Evolutionary conservation across 306 rosid genomes (phyloP).

Genomic region (Cucumis cinereus): DNA sequence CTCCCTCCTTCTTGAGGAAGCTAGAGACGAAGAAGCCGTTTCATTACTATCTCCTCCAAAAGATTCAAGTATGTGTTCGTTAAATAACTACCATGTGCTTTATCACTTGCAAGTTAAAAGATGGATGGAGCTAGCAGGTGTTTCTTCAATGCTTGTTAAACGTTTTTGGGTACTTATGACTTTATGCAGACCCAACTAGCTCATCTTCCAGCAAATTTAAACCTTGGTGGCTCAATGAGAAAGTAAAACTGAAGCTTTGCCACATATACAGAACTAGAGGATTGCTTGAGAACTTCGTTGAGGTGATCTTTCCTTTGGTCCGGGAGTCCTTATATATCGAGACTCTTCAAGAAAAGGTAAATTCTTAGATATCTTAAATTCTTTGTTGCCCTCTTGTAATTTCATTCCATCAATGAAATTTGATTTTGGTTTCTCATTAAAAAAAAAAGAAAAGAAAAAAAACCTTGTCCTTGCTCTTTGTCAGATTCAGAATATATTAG

Average conservation of each 20-base stretch:
- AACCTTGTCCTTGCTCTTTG: too few species aligned
- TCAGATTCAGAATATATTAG: too few species aligned
- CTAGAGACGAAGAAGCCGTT: constrained; percentile 64
- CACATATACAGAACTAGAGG: constrained; percentile 30
- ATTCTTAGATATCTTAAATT: too few species aligned
- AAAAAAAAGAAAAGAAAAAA: too few species aligned
- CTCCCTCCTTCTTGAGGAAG: constrained; percentile 79
- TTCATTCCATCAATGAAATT: too few species aligned
- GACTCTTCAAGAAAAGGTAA: constrained; percentile 29
- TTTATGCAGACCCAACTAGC: constrained; percentile 38
- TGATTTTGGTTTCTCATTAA: too few species aligned
- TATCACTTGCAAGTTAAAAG: constrained; percentile 10
- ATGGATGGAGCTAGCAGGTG: neutral
- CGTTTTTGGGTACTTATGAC: neutral
- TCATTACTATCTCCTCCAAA: constrained; percentile 58
- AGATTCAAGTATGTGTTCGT: constrained; percentile 30
- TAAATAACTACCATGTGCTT: constrained; percentile 5
- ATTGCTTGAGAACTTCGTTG: constrained; percentile 32
- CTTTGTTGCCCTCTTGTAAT: too few species aligned
- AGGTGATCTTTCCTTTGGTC: constrained; percentile 25
- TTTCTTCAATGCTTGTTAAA: neutral
- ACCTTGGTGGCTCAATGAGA: constrained; percentile 67
- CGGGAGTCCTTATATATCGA: constrained; percentile 31
- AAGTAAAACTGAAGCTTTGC: constrained; percentile 34
- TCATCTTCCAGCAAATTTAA: constrained; percentile 35